Evolutionary conservation across 1,139 yeast species (phyloP).

Genomic region (Taphrina confusa): DNA sequence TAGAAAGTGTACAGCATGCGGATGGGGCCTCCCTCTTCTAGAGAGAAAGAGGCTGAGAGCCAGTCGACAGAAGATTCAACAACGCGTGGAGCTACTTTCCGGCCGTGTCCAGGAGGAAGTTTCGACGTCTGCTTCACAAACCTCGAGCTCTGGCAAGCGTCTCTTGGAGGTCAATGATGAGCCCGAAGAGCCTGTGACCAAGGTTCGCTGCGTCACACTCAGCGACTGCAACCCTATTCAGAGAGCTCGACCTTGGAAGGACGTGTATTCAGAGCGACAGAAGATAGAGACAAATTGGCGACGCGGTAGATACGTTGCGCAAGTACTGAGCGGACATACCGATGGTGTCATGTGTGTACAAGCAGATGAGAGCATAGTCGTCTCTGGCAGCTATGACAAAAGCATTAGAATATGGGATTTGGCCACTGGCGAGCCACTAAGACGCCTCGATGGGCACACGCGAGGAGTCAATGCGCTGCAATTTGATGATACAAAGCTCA

Average conservation of each 20-base stretch:
- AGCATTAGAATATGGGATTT: slow-evolving; percentile 97
- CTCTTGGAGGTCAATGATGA: slow-evolving; percentile 1
- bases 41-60: slow-evolving; percentile 48
- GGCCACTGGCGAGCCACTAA: slow-evolving; percentile 72
- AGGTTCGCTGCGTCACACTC: slow-evolving; percentile 3
- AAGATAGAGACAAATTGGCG: slow-evolving; percentile 94
- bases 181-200: neutral
- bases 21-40: slow-evolving; percentile 96
- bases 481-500: slow-evolving; percentile 84
- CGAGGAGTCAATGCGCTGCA: slow-evolving; percentile 86
- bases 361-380: slow-evolving; percentile 64
- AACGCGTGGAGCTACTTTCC: slow-evolving; percentile 36
- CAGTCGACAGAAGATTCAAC: slow-evolving; percentile 39
- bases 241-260: slow-evolving; percentile 79
- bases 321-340: slow-evolving; percentile 75
- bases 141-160: slow-evolving; percentile 16
- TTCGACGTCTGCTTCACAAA: neutral
- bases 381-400: slow-evolving; percentile 64
- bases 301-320: slow-evolving; percentile 66
- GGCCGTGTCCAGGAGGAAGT: slow-evolving; percentile 1
- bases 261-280: slow-evolving; percentile 86
- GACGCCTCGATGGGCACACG: slow-evolving; percentile 73
- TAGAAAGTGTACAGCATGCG: slow-evolving; percentile 94
- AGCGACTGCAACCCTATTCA: slow-evolving; percentile 14
- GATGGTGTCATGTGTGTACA: slow-evolving; percentile 87